Evolutionary conservation across 805 yeast genomes (phyloP).

Genomic region (Vanderwaltozyma yarrowii): DNA sequence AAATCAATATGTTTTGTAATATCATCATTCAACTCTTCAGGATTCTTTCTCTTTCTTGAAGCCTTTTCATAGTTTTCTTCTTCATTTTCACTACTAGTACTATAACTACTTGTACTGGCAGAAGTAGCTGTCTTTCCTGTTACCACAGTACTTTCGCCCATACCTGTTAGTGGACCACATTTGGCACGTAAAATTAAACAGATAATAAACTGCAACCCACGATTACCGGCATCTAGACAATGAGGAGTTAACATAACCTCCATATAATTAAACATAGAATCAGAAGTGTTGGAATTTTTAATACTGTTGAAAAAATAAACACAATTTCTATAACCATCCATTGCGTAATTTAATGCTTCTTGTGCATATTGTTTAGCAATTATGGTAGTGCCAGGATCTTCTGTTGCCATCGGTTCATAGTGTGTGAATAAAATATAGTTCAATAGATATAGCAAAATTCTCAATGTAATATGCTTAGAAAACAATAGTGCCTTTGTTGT

Average conservation of each 20-base stretch:
- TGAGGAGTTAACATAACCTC: slow-evolving; percentile 41
- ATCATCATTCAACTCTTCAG: slow-evolving; percentile 16
- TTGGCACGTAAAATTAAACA: slow-evolving; percentile 41
- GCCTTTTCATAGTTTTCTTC: slow-evolving; percentile 7
- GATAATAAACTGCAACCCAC: slow-evolving; percentile 49
- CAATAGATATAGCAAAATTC: slow-evolving; percentile 40
- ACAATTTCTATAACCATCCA: slow-evolving; percentile 36
- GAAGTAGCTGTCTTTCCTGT: slow-evolving; percentile 2
- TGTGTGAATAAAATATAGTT: slow-evolving; percentile 40
- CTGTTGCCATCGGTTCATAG: slow-evolving; percentile 34
- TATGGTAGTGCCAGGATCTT: slow-evolving; percentile 26
- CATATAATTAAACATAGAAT: slow-evolving; percentile 27
- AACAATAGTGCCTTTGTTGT: slow-evolving; percentile 33
- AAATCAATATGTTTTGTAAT: slow-evolving; percentile 28
- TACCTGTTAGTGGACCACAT: slow-evolving; percentile 34
- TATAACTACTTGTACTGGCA: slow-evolving; percentile 10
- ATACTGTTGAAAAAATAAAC: slow-evolving; percentile 32
- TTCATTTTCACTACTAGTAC: slow-evolving; percentile 22
- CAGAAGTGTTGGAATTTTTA: slow-evolving; percentile 28
- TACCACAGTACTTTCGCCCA: slow-evolving; percentile 23
- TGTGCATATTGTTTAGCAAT: slow-evolving; percentile 34
- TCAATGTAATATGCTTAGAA: slow-evolving; percentile 31
- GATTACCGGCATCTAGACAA: slow-evolving; percentile 42
- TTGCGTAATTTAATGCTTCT: slow-evolving; percentile 33
- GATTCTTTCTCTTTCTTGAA: slow-evolving; percentile 9